A percentile compares a stretch with the other conserved stretches of the same genome.
Evolutionary conservation across 192 early-diverging fungal genomes (phyloP).

Genomic region (Rhizoclosmatium sp.): DNA sequence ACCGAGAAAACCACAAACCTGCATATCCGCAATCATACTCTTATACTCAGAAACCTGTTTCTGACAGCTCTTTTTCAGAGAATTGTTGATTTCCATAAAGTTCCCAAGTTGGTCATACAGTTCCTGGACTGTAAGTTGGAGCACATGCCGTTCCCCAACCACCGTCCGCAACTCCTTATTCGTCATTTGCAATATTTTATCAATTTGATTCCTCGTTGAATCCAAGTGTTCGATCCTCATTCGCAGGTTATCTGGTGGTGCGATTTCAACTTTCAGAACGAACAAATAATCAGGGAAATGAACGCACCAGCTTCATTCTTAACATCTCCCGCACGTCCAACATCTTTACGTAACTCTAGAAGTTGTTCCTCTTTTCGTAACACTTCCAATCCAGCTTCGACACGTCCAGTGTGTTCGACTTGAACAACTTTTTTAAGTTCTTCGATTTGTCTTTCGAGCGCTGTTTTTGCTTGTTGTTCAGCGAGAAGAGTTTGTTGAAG

Average conservation of each 20-base stretch:
- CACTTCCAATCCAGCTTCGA: slow-evolving; percentile 15
- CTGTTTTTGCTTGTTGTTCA: background rate
- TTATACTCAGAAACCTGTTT: slow-evolving; percentile 29
- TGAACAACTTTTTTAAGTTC: slow-evolving; percentile 7
- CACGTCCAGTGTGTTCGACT: slow-evolving; percentile 1
- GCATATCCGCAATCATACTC: slow-evolving; percentile 20
- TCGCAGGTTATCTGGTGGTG: slow-evolving; percentile 3
- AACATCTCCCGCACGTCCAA: background rate
- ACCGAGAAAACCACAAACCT: slow-evolving; percentile 22
- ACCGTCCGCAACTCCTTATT: slow-evolving; percentile 25
- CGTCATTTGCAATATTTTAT: slow-evolving; percentile 17
- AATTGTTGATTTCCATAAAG: slow-evolving; percentile 39
- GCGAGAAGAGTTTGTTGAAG: background rate
- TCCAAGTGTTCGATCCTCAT: slow-evolving; percentile 23
- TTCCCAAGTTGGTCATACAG: slow-evolving; percentile 38
- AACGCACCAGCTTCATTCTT: slow-evolving; percentile 8
- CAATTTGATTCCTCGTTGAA: background rate
- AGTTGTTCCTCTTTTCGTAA: background rate
- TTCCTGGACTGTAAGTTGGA: slow-evolving; percentile 27
- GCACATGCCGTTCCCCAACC: slow-evolving; percentile 9
- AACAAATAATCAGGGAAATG: background rate
- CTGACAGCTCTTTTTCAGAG: slow-evolving; percentile 30
- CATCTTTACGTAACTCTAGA: background rate
- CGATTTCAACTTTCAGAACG: background rate
- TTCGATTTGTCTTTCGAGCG: slow-evolving; percentile 3